phyloP scores from a whole-genome alignment of 352 stramenopile species.

The Peronospora destructor region DNA sequence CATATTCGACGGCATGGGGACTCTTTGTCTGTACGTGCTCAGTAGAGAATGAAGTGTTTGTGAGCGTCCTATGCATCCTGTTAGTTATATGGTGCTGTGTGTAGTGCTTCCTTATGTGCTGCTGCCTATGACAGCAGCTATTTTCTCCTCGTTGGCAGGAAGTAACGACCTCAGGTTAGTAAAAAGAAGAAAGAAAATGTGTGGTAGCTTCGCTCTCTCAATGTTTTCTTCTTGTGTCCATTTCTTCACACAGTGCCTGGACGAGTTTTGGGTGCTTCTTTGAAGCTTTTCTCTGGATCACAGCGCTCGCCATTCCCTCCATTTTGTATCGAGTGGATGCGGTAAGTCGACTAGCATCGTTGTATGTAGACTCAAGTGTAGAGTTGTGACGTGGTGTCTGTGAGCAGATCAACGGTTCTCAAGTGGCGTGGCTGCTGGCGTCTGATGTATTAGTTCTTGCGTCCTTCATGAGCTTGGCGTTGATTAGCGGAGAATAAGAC shows the following conservation, averaged over 20 bases:
- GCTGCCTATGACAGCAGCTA: constrained; percentile 51
- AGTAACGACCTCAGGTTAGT: constrained; percentile 47
- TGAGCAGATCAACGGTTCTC: constrained; percentile 46
- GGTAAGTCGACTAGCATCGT: constrained; percentile 24
- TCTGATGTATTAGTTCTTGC: constrained; percentile 55
- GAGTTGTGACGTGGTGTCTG: constrained; percentile 2
- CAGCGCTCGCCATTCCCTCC: constrained; percentile 50
- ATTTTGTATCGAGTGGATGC: constrained; percentile 61
- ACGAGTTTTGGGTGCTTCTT: constrained; percentile 71
- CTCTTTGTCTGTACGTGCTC: constrained; percentile 49
- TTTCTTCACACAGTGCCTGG: constrained; percentile 31
- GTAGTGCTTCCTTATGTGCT: constrained; percentile 62
- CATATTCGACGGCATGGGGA: constrained; percentile 56
- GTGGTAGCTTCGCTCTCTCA: background rate
- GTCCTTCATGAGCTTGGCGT: constrained; percentile 48
- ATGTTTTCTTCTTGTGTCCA: background rate
- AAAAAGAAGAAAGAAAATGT: background rate
- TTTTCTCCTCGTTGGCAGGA: constrained; percentile 43
- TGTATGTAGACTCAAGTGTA: background rate
- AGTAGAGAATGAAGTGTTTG: background rate
- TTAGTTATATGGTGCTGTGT: constrained; percentile 3
- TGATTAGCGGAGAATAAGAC: constrained; percentile 33
- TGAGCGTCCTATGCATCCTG: background rate
- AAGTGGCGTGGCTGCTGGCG: constrained; percentile 54
- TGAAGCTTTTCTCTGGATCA: constrained; percentile 64